phyloP scores from a whole-genome alignment of 2,329 filamentous ascomycete genomes.

The Fonsecaea pedrosoi region DNA sequence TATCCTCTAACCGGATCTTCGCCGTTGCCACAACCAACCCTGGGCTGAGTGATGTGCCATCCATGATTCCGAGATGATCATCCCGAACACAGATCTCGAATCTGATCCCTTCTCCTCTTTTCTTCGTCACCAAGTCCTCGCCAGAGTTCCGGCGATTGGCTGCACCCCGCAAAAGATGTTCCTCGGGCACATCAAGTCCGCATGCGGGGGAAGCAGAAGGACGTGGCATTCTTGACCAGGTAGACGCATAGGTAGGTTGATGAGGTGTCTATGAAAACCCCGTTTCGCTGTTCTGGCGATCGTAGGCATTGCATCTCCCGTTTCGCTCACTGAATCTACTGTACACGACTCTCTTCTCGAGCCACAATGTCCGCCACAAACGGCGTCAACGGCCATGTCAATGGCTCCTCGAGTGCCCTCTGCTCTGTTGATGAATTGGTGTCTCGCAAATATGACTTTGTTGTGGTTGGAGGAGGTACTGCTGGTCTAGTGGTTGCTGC shows the following conservation, averaged over 20 bases:
- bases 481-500: conserved; percentile 45
- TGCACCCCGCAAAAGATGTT: conserved; percentile 15
- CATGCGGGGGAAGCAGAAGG: conserved; percentile 13
- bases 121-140: neutral
- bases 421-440: conserved; percentile 35
- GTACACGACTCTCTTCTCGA: neutral
- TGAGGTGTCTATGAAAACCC: neutral
- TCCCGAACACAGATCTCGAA: conserved; percentile 4
- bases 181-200: conserved; percentile 17
- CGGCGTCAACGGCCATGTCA: conserved; percentile 26
- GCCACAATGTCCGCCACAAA: conserved; percentile 23
- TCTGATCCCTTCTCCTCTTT: conserved; percentile 12
- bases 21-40: neutral
- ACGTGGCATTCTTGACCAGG: neutral
- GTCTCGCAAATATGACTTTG: conserved; percentile 41
- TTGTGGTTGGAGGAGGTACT: conserved; percentile 45
- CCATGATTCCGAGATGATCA: conserved; percentile 11
- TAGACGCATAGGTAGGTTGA: neutral
- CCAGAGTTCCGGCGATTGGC: conserved; percentile 13
- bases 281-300: neutral
- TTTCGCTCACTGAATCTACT: neutral
- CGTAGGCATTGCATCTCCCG: neutral
- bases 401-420: conserved; percentile 29
- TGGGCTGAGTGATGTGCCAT: conserved; percentile 2
- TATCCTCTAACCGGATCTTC: conserved; percentile 1